phyloP scores from a whole-genome alignment of 805 yeast genomes.

The Candida ovalis region DNA sequence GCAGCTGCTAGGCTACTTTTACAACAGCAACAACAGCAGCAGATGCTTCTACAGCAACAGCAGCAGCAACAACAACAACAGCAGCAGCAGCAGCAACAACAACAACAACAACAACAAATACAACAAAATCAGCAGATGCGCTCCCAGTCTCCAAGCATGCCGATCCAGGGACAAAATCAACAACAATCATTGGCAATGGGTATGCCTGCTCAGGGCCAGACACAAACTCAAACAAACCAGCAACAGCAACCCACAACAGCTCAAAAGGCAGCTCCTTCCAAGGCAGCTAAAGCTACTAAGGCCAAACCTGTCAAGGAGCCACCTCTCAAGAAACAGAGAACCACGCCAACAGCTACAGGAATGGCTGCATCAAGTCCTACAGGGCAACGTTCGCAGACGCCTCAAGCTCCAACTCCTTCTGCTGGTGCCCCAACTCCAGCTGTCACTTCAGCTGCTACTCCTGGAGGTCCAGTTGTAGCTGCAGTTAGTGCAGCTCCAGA shows the following conservation, averaged over 20 bases:
- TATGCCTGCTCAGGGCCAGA: conserved; percentile 5
- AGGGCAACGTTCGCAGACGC: conserved; percentile 3
- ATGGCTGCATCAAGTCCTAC: conserved; percentile 4
- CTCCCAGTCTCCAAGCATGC: conserved; percentile 13
- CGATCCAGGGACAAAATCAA: background rate
- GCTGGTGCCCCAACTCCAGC: conserved; percentile 3
- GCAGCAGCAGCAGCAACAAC: conserved; percentile 6
- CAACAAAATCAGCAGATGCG: conserved; percentile 13
- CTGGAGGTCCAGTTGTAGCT: conserved; percentile 11
- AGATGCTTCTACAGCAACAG: conserved; percentile 8
- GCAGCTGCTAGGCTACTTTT: conserved; percentile 5
- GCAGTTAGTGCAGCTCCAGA: conserved; percentile 14
- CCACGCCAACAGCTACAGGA: background rate
- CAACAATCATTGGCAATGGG: conserved; percentile 4
- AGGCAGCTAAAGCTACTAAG: conserved; percentile 5
- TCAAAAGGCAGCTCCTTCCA: background rate
- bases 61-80: conserved; percentile 13
- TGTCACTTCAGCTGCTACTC: conserved; percentile 22
- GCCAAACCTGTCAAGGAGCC: conserved; percentile 8
- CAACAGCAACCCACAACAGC: conserved; percentile 7
- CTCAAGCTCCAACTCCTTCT: conserved; percentile 3
- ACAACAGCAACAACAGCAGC: conserved; percentile 8
- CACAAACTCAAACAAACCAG: conserved; percentile 5
- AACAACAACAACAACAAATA: conserved; percentile 9
- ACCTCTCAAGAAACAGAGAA: conserved; percentile 15